These are phyloP conservation scores for Fusarium sp. DNA, from an alignment of 2,329 filamentous ascomycete genomes.

Conservation along the genomic window DNA sequence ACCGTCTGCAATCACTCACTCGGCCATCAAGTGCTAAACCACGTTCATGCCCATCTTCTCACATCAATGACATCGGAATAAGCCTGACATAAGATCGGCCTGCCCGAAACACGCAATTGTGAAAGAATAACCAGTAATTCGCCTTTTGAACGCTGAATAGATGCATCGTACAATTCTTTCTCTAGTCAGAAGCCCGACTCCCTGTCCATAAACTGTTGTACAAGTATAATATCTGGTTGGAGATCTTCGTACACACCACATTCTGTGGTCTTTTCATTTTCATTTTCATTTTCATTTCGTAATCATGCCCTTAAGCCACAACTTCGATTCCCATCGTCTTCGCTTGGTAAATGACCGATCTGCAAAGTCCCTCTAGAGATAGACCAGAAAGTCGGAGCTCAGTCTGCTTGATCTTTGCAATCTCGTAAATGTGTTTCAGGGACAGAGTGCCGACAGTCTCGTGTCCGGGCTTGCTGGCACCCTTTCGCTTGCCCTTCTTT, in stretches of 20 bases:
- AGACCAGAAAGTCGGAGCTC: conserved; percentile 80
- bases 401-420: conserved; percentile 93
- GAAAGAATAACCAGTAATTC: background rate
- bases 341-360: conserved; percentile 78
- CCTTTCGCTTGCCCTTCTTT: conserved; percentile 83
- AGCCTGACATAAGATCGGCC: background rate
- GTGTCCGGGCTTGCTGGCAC: conserved; percentile 78
- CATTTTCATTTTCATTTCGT: conserved; percentile 2
- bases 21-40: background rate
- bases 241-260: conserved; percentile 33
- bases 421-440: conserved; percentile 97
- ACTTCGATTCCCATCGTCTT: conserved; percentile 81
- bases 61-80: background rate
- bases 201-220: conserved; percentile 42
- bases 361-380: conserved; percentile 77
- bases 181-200: conserved; percentile 9
- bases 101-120: background rate
- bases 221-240: conserved; percentile 33
- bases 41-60: background rate
- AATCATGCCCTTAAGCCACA: conserved; percentile 62
- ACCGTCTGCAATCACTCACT: background rate
- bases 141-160: background rate
- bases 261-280: conserved; percentile 7
- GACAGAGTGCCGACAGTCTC: conserved; percentile 87
- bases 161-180: conserved; percentile 31